Percentiles rank a stretch among this genome's conserved stretches.
These are phyloP conservation scores for Lentinula raphanica DNA, from an alignment of 768 basidiomycete genomes.

Conservation along the genomic window DNA sequence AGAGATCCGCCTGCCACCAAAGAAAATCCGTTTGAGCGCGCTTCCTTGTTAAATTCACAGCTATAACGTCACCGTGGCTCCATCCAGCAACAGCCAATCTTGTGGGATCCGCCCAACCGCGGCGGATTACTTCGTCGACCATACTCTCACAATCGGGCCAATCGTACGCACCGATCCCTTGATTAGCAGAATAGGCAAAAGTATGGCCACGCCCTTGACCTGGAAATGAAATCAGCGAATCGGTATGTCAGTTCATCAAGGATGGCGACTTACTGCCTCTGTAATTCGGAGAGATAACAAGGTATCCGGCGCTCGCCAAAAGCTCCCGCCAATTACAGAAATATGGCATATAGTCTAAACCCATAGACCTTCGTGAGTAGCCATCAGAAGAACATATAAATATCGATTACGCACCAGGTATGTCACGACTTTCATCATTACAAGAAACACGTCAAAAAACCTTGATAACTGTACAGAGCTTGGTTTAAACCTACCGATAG, in stretches of 20 bases:
- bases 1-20: constrained; percentile 27
- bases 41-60: neutral
- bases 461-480: neutral
- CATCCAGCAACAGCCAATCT: constrained; percentile 29
- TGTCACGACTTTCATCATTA: constrained; percentile 19
- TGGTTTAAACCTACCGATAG: constrained; percentile 21
- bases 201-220: constrained; percentile 30
- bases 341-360: constrained; percentile 33
- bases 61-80: constrained; percentile 26
- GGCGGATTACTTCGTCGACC: constrained; percentile 27
- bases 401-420: constrained; percentile 19
- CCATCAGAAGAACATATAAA: neutral
- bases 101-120: constrained; percentile 26
- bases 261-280: constrained; percentile 23
- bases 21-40: neutral
- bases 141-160: constrained; percentile 34
- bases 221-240: constrained; percentile 6
- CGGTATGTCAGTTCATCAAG: neutral
- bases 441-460: constrained; percentile 1
- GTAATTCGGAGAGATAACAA: constrained; percentile 32
- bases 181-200: constrained; percentile 25
- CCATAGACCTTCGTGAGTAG: neutral
- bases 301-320: constrained; percentile 28
- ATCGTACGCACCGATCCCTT: constrained; percentile 25
- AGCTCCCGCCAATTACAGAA: constrained; percentile 34